A percentile compares a stretch with the other conserved stretches of the same genome.
phyloP scores from a whole-genome alignment of 768 basidiomycete genomes.

The Lactifluus volemus region DNA sequence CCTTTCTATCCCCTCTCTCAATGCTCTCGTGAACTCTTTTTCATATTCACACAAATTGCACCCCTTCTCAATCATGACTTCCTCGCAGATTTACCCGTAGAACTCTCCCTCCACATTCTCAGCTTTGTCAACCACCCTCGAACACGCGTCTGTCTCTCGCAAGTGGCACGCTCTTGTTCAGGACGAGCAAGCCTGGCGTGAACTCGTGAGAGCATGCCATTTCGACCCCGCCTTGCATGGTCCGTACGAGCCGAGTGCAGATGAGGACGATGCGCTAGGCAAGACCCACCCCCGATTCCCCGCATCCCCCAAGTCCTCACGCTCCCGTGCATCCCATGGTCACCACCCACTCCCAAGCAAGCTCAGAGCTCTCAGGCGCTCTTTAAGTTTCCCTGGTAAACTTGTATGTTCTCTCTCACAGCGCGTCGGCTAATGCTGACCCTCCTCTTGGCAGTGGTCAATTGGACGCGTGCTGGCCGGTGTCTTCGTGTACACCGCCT shows the following conservation, averaged over 20 bases:
- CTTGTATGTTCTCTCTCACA: slow-evolving; percentile 7
- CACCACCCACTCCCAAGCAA: not conserved
- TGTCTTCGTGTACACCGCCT: slow-evolving; percentile 18
- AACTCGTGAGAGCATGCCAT: slow-evolving; percentile 6
- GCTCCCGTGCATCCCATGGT: not conserved
- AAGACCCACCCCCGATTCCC: not conserved
- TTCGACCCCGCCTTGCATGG: not conserved
- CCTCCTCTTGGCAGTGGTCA: too few relatives aligned
- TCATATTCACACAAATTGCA: slow-evolving; percentile 15
- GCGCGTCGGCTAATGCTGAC: not conserved
- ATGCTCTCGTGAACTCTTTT: slow-evolving; percentile 14
- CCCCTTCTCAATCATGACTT: slow-evolving; percentile 20
- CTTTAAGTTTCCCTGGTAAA: slow-evolving; percentile 17
- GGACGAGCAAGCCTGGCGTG: slow-evolving; percentile 15
- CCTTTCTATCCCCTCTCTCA: too few relatives aligned
- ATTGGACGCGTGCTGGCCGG: slow-evolving; percentile 21
- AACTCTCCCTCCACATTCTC: slow-evolving; percentile 19
- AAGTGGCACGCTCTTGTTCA: slow-evolving; percentile 17
- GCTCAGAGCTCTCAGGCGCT: slow-evolving; percentile 6
- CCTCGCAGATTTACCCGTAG: slow-evolving; percentile 16
- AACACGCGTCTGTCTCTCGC: slow-evolving; percentile 14
- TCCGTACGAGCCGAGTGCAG: not conserved
- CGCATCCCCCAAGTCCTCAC: not conserved
- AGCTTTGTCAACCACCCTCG: slow-evolving; percentile 16
- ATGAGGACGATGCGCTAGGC: not conserved